Evolutionary conservation across 768 basidiomycete genomes (phyloP).

Genomic region (Hygrocybe coccinea): DNA sequence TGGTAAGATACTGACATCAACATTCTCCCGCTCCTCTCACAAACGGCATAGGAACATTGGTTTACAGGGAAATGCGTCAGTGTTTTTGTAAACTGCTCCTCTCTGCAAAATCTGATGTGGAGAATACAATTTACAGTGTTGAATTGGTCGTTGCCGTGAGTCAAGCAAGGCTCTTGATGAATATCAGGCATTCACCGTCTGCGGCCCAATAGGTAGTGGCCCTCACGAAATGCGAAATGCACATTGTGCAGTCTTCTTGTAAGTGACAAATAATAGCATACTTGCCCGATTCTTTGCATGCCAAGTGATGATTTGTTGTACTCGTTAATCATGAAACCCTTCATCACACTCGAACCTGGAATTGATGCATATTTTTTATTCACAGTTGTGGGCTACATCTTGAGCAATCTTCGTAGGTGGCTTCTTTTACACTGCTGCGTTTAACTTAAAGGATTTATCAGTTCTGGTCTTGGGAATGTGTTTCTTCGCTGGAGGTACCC

Average conservation of each 20-base stretch:
- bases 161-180: conserved; percentile 6
- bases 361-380: conserved; percentile 8
- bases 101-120: conserved; percentile 12
- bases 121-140: conserved; percentile 36
- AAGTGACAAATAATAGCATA: conserved; percentile 23
- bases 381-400: conserved; percentile 78
- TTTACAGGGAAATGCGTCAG: conserved; percentile 48
- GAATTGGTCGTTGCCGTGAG: conserved; percentile 76
- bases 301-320: too few species aligned
- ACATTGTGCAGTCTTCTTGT: conserved; percentile 79
- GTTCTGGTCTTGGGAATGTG: conserved; percentile 87
- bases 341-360: neutral
- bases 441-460: conserved; percentile 21
- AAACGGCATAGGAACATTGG: conserved; percentile 2
- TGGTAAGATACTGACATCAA: conserved; percentile 41
- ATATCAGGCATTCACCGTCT: neutral
- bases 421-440: conserved; percentile 3
- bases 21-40: conserved; percentile 1
- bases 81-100: conserved; percentile 30
- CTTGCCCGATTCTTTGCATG: too few species aligned
- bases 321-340: neutral
- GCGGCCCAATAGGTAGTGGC: conserved; percentile 42
- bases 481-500: conserved; percentile 81
- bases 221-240: conserved; percentile 53
- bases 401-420: conserved; percentile 73